phyloP scores from a whole-genome alignment of 148 eudicot genomes.

The Cornus controversa region DNA sequence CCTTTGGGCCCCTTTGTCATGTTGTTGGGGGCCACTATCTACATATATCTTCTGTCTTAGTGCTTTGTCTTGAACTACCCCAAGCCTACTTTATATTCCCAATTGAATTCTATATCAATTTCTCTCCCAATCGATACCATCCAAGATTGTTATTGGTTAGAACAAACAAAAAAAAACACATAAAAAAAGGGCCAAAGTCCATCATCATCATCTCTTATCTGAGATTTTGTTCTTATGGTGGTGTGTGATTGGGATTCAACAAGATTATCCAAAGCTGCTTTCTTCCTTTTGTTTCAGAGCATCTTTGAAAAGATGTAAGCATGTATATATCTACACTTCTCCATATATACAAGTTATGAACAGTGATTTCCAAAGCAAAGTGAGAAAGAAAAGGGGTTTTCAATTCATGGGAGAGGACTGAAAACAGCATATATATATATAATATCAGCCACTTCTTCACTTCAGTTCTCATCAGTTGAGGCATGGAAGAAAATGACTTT shows the following conservation, averaged over 20 bases:
- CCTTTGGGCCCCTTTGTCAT: slow-evolving; percentile 29
- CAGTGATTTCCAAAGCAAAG: slow-evolving; percentile 12
- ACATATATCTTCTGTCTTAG: slow-evolving; percentile 18
- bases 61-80: slow-evolving; percentile 29
- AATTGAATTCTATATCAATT: slow-evolving; percentile 15
- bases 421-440: slow-evolving; percentile 11
- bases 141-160: slow-evolving; percentile 18
- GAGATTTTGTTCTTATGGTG: slow-evolving; percentile 61
- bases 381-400: slow-evolving; percentile 17
- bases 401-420: slow-evolving; percentile 27
- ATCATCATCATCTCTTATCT: slow-evolving; percentile 44
- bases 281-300: slow-evolving; percentile 43
- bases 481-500: slow-evolving; percentile 8
- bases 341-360: slow-evolving; percentile 14
- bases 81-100: slow-evolving; percentile 20
- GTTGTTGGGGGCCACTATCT: slow-evolving; percentile 42
- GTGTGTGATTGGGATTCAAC: slow-evolving; percentile 47
- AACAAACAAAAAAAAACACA: slow-evolving; percentile 8
- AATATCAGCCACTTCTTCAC: slow-evolving; percentile 1
- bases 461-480: slow-evolving; percentile 11
- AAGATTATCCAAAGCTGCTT: slow-evolving; percentile 49
- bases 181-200: slow-evolving; percentile 28
- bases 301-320: slow-evolving; percentile 38
- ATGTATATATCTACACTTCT: slow-evolving; percentile 18
- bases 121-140: slow-evolving; percentile 19